phyloP scores from a whole-genome alignment of 1,284 basidiomycete genomes.

The Trametes sp. region DNA sequence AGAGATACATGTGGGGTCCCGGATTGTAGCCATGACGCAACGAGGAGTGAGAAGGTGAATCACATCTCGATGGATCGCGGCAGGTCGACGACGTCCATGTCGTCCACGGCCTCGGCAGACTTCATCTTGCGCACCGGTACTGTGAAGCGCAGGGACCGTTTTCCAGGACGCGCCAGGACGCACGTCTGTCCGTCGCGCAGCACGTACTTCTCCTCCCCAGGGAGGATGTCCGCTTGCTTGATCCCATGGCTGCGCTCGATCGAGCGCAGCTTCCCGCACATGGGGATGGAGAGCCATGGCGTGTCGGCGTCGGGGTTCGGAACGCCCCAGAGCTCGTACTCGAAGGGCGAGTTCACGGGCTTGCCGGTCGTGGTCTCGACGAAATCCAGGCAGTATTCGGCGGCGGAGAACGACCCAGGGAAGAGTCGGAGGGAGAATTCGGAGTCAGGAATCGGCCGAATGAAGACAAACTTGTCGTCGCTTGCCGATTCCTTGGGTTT shows the following conservation, averaged over 20 bases:
- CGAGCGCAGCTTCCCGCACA: background rate
- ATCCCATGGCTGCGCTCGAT: background rate
- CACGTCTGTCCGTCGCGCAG: slow-evolving; percentile 1
- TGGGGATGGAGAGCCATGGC: background rate
- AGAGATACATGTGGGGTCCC: no score
- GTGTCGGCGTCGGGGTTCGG: background rate
- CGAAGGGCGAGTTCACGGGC: slow-evolving; percentile 14
- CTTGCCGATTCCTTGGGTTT: background rate
- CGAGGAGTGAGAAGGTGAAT: background rate
- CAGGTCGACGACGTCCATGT: background rate
- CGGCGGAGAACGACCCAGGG: slow-evolving; percentile 4
- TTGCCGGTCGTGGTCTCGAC: slow-evolving; percentile 15
- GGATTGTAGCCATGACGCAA: no score
- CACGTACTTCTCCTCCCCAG: background rate
- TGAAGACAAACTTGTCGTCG: background rate
- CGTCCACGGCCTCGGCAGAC: background rate
- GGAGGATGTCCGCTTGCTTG: background rate
- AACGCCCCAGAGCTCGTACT: background rate
- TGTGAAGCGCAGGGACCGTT: background rate
- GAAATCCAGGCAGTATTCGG: slow-evolving; percentile 18
- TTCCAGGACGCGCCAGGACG: background rate
- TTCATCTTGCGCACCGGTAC: background rate
- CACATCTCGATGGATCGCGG: background rate
- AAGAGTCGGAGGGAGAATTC: slow-evolving; percentile 4
- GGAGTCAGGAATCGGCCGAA: background rate